Evolutionary conservation across 2,329 filamentous ascomycete species (phyloP), one percentile per base, ranked within the genome.

Genomic region (Exophiala spinifera): DNA sequence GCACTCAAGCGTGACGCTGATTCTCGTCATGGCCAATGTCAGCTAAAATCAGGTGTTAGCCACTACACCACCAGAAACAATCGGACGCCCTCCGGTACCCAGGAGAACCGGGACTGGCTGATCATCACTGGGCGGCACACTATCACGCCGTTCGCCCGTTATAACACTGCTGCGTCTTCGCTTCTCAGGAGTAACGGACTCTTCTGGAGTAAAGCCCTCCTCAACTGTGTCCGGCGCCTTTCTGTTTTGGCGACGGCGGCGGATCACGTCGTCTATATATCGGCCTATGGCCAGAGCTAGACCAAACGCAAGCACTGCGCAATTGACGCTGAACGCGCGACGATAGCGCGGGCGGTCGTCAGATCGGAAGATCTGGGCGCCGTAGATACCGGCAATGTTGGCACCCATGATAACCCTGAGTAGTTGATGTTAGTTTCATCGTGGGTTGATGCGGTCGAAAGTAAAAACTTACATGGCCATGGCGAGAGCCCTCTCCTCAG

Each of bases 351-450:
- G 79, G 42, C 65, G 67, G 60, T 82, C 79, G 49, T 81, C 77
- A 0, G 67, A 59, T 19, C 77, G 77, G 73, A 84, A 84, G 56
- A 84, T 78, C 63, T 84, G 81, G 0, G 79, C 79, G 3, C 81
- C 82, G 51, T 82, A 81, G 48, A 85, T 84, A 19, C 80, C 81
- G 0, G 81, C 80, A 21, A 79, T 79, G 60, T 85, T 85, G 45
- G 80, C 82, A 17, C 78, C 77, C 81, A 84, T 84, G 55, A 84
- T 82, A 48, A 83, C 73, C 68, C 74, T 76, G n/a, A n/a, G n/a
- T n/a, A 17, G 52, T 19, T 39, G 28, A 11, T 4, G 10, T 31
- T 31, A 31, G 28, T 31, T 25, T n/a, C n/a, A 25, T 7, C 23
- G 10, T 31, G 28, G 4, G 4, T 25, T 31, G 28, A 8, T 11